These are phyloP conservation scores for Termitomyces sp. DNA, from an alignment of 768 basidiomycete species.

Conservation along the genomic window DNA sequence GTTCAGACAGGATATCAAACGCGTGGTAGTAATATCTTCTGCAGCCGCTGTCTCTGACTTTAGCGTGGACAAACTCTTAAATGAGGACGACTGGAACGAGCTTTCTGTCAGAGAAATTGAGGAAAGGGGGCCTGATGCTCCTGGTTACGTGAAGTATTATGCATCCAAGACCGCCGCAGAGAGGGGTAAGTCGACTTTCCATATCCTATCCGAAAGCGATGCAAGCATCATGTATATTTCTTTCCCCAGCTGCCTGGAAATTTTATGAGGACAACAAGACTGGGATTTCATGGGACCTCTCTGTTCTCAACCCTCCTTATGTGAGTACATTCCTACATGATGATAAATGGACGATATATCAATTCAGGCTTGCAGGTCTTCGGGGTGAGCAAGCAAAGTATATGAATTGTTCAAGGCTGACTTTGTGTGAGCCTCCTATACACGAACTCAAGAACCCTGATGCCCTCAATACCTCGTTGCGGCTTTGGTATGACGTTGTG, in stretches of 20 bases:
- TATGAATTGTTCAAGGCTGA: not conserved
- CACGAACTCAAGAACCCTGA: slow-evolving; percentile 24
- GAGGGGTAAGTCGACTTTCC: slow-evolving; percentile 25
- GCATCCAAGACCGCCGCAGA: slow-evolving; percentile 60
- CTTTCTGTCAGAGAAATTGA: slow-evolving; percentile 39
- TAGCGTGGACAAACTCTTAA: slow-evolving; percentile 22
- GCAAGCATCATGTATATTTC: not conserved
- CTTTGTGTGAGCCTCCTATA: slow-evolving; percentile 25
- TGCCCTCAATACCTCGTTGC: slow-evolving; percentile 30
- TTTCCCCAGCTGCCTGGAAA: slow-evolving; percentile 31
- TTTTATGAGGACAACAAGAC: slow-evolving; percentile 29
- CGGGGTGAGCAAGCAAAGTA: slow-evolving; percentile 18
- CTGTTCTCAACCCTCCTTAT: slow-evolving; percentile 45
- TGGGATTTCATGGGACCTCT: slow-evolving; percentile 43
- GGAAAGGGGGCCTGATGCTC: slow-evolving; percentile 41
- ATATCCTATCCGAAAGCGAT: not conserved
- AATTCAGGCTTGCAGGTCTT: slow-evolving; percentile 15
- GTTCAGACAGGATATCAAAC: slow-evolving; percentile 31
- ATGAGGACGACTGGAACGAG: slow-evolving; percentile 58
- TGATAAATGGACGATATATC: not conserved
- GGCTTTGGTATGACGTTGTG: slow-evolving; percentile 26
- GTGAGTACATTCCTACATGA: slow-evolving; percentile 19
- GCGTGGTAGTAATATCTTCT: slow-evolving; percentile 60
- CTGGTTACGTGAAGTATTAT: slow-evolving; percentile 6
- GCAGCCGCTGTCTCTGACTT: slow-evolving; percentile 37